phyloP scores from a whole-genome alignment of 129 eudicot genomes.

The Smallanthus sonchifolius region DNA sequence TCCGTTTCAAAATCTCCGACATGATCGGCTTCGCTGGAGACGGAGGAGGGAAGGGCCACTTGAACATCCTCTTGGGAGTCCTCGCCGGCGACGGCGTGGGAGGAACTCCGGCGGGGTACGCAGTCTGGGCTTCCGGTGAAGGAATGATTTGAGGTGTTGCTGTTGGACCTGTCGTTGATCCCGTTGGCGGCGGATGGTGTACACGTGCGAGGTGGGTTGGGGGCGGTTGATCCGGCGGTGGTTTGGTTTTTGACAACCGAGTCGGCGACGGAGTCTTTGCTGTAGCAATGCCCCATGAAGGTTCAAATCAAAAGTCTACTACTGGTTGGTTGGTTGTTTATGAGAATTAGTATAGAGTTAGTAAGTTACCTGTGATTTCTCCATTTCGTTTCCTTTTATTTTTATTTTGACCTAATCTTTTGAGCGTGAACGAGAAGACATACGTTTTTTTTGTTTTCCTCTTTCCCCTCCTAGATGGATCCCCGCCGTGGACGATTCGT shows the following conservation, averaged over 20 bases:
- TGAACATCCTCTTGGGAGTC: slow-evolving; percentile 70
- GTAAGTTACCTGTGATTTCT: no score
- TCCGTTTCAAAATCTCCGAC: slow-evolving; percentile 71
- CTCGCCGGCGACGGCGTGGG: slow-evolving; percentile 93
- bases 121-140: slow-evolving; percentile 71
- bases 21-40: slow-evolving; percentile 99
- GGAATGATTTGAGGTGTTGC: slow-evolving; percentile 52
- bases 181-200: slow-evolving; percentile 36
- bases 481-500: no score
- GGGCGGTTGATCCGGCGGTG: slow-evolving; percentile 28
- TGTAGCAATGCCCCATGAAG: slow-evolving; percentile 87
- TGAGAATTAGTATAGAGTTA: background rate
- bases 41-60: slow-evolving; percentile 99
- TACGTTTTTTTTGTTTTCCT: no score
- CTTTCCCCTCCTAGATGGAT: no score
- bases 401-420: no score
- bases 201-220: slow-evolving; percentile 26
- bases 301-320: slow-evolving; percentile 1
- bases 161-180: slow-evolving; percentile 27
- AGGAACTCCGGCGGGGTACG: slow-evolving; percentile 73
- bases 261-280: slow-evolving; percentile 44
- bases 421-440: no score
- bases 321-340: slow-evolving; percentile 8
- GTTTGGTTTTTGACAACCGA: slow-evolving; percentile 34
- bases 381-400: no score